Percentiles rank a stretch among this genome's conserved stretches.
These are phyloP conservation scores for Alternaria burnsii DNA, from an alignment of 2,329 filamentous ascomycete species.

Conservation along the genomic window DNA sequence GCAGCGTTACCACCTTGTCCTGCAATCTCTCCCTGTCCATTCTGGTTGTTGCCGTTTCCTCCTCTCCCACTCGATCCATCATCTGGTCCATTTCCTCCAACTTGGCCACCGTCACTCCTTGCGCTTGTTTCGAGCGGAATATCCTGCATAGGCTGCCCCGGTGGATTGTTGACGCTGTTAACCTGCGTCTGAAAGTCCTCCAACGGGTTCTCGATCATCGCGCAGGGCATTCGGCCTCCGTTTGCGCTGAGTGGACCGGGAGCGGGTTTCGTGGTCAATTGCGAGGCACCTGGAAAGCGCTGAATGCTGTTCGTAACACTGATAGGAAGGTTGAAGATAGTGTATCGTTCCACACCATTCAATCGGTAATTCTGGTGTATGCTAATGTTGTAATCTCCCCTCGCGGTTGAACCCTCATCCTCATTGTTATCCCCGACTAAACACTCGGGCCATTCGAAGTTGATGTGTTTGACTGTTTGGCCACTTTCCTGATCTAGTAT, in stretches of 20 bases:
- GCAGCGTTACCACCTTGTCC: constrained; percentile 4
- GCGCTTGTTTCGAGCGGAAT: constrained; percentile 36
- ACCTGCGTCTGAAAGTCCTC: constrained; percentile 34
- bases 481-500: constrained; percentile 71
- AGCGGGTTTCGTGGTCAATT: constrained; percentile 42
- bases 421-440: constrained; percentile 67
- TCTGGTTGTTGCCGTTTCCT: background rate
- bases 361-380: constrained; percentile 75
- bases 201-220: constrained; percentile 40
- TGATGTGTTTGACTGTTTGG: constrained; percentile 77
- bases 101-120: constrained; percentile 38
- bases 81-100: constrained; percentile 33
- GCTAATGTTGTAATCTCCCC: constrained; percentile 74
- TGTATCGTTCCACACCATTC: constrained; percentile 71
- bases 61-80: constrained; percentile 11
- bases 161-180: constrained; percentile 46
- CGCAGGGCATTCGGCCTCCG: constrained; percentile 45
- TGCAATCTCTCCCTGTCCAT: constrained; percentile 21
- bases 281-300: constrained; percentile 43
- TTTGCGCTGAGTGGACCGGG: constrained; percentile 47
- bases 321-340: constrained; percentile 75
- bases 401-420: constrained; percentile 55
- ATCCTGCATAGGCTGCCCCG: constrained; percentile 41
- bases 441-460: constrained; percentile 76
- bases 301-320: constrained; percentile 71